Evolutionary conservation across 2,329 filamentous ascomycete genomes (phyloP).

Genomic region (Magnaporthiopsis poae): DNA sequence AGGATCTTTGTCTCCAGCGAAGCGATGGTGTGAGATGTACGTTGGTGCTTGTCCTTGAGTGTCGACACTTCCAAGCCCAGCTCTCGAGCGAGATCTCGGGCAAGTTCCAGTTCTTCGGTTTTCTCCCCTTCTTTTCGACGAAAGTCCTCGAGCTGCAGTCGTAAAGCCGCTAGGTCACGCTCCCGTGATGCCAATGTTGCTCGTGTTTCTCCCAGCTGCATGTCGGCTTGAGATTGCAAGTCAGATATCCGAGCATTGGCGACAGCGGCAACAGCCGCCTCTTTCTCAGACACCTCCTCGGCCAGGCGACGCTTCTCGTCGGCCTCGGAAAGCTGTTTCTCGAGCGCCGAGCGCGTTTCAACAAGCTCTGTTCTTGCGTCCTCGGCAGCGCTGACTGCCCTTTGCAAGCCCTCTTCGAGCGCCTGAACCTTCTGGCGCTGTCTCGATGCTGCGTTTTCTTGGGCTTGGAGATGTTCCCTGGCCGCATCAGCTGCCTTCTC

Average conservation of each 20-base stretch:
- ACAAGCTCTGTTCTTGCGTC: not conserved
- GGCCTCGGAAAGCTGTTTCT: conserved; percentile 11
- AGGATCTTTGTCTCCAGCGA: not conserved
- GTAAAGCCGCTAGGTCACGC: not conserved
- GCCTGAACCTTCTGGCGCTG: not conserved
- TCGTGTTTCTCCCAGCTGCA: not conserved
- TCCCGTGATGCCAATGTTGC: conserved; percentile 1
- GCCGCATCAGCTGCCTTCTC: not conserved
- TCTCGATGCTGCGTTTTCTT: not conserved
- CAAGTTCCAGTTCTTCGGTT: conserved; percentile 9
- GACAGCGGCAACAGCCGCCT: not conserved
- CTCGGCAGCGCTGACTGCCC: not conserved
- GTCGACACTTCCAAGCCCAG: not conserved
- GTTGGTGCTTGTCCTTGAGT: not conserved
- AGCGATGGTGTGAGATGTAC: not conserved
- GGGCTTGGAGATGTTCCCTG: not conserved
- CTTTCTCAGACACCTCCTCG: conserved; percentile 11
- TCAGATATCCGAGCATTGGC: conserved; percentile 9
- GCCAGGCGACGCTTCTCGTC: conserved; percentile 7
- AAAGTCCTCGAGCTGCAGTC: conserved; percentile 2
- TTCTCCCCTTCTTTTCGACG: not conserved
- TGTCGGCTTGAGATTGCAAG: conserved; percentile 2
- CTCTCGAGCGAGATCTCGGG: not conserved
- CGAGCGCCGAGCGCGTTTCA: conserved; percentile 1
- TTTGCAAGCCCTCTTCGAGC: not conserved